Base-by-base conservation (phyloP, 169 alveolate genomes). In the Sarcocystis neurona region DNA sequence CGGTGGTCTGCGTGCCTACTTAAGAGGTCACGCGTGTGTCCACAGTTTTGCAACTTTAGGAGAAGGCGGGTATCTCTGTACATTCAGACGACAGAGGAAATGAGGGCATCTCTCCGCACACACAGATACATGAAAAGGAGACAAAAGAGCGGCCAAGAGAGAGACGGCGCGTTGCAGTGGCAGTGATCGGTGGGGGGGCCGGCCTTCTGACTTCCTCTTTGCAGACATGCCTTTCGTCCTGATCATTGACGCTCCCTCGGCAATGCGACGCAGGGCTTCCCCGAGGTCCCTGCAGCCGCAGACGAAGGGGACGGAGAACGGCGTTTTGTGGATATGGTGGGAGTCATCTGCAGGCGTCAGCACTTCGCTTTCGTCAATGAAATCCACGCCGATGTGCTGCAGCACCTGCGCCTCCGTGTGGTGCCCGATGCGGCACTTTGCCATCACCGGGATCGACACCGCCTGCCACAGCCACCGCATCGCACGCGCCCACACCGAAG, bases 211-310 rank as follows among this genome's bases (percentile, higher is more conserved):
- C n/a, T n/a, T n/a, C n/a, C n/a, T n/a, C n/a, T n/a, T n/a, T n/a
- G n/a, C n/a, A n/a, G n/a, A n/a, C n/a, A n/a, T n/a, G n/a, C 97
- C 97, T 88, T 93, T 94, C 75, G 96, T 93, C 75, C 95, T 92
- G 84, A 94, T 94, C 97, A 94, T 94, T 70, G 94, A 88, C 66
- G 95, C 95, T 15, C 97, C 97, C 92, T 94, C 97, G 27, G 94
- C 93, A 56, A 93, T 90, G 41, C 97, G 86, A 18, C 95, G 92
- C 84, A 94, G 63, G n/a, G 97, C 97, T 85, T 94, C 95, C 20
- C 95, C 97, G 47, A 94, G 95, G 90, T 94, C 92, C 4, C 94
- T 88, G 84, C 95, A 92, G n/a, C 97, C 95, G 89, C 97, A 94
- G 87, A 94, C 95, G 91, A 94, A 94, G 66, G 97, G 97, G 47